Evolutionary conservation across 148 eudicot species (phyloP), one percentile per base, ranked within the genome.

Genomic region (Arbutus unedo): DNA sequence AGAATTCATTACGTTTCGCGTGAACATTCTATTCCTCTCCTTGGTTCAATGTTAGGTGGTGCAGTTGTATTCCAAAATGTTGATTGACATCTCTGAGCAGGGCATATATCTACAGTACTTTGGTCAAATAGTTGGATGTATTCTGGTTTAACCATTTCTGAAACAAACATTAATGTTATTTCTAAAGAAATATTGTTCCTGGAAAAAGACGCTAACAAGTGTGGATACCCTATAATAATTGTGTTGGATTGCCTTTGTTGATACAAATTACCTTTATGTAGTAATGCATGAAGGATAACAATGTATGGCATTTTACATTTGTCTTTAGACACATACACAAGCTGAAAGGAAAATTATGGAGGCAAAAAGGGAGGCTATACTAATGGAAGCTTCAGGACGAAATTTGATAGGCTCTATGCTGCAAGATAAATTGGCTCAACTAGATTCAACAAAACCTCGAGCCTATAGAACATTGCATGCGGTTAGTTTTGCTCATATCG

Each of bases 391-490:
- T 81, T 90, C 92, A 81, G 88, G 88, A 86, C 87, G 84, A 70
- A 84, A 76, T 85, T 74, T 81, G 31, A 77, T 60, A 19, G 89
- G 57, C 31, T 76, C 93, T 81, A 81, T 89, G 43, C 85, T 89
- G 85, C 85, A 86, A 80, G 89, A 86, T 44, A 87, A 89, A 81
- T 74, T 93, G 87, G 90, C 87, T 76, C 91, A 86, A 81, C 91
- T 93, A 19, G 93, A 90, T 73, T 88, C 87, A 55, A 76, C 53
- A 47, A 88, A 89, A 82, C 91, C 93, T 57, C 90, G 81, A 38
- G 94, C 95, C 14, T 93, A 92, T 87, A 98, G 98, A 83, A 92
- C 98, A 60, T 79, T 88, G 56, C 91, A 90, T 16, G 98, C 98
- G 89, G 98, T 94, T 77, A 56, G 92, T 88, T 81, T 68, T 82